Conservation (phyloP, 768 basidiomycete genomes). For the Leccinum aurantiacum region DNA sequence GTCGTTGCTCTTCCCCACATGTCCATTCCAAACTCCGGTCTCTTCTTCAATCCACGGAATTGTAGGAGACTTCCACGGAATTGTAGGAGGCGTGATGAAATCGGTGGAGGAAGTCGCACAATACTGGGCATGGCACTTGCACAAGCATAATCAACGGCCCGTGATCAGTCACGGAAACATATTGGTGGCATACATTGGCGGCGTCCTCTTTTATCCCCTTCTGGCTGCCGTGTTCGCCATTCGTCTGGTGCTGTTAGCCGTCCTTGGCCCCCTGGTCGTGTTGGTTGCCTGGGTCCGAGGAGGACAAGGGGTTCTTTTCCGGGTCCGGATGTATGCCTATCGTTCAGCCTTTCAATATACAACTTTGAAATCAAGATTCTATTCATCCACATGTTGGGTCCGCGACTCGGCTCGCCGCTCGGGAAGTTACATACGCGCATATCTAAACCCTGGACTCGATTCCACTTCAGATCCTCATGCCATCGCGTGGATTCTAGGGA, state of each 20-base stretch:
- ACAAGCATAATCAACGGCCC: background rate
- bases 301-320: background rate
- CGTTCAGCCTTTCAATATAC: background rate
- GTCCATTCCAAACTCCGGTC: too few species aligned
- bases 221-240: constrained; percentile 1
- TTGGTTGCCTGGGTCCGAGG: background rate
- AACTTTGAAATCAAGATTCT: background rate
- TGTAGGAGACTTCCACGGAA: too few species aligned
- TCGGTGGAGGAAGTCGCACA: too few species aligned
- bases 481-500: constrained; percentile 22
- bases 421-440: background rate
- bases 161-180: background rate
- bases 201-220: constrained; percentile 2
- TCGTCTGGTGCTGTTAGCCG: background rate
- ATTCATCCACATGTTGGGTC: background rate
- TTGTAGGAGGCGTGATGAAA: too few species aligned
- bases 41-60: too few species aligned
- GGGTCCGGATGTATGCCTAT: background rate
- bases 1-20: too few species aligned
- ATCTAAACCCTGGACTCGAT: constrained; percentile 1
- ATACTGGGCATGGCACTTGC: too few species aligned
- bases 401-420: background rate
- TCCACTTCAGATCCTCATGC: constrained; percentile 1
- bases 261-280: background rate
- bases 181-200: background rate